Percentiles rank a stretch among this genome's conserved stretches.
These are phyloP conservation scores for Spatholobus suberectus DNA, from an alignment of 306 rosid genomes.

Conservation along the genomic window DNA sequence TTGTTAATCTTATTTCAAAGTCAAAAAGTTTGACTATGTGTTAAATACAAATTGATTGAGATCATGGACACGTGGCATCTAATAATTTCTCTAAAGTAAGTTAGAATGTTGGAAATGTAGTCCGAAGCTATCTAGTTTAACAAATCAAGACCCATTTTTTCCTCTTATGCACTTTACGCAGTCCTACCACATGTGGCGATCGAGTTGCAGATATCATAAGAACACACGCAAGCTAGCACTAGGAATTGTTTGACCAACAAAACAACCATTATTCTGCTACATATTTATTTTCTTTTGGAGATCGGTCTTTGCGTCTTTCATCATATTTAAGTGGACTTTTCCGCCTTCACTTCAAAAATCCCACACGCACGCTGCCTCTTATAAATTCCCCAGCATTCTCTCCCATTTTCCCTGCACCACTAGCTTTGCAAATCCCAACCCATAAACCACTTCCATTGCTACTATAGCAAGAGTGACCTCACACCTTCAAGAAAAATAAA, in stretches of 20 bases:
- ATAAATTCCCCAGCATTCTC: slow-evolving; percentile 37
- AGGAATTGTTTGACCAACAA: slow-evolving; percentile 46
- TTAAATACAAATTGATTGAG: no score
- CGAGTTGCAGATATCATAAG: neutral
- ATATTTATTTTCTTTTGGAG: neutral
- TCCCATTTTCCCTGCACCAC: neutral
- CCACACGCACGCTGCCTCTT: neutral
- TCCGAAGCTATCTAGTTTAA: neutral
- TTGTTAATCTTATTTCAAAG: no score
- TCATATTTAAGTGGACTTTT: slow-evolving; percentile 42
- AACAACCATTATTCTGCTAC: neutral
- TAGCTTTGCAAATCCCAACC: neutral
- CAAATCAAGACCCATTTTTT: neutral
- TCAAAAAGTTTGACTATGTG: no score
- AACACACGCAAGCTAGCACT: slow-evolving; percentile 51
- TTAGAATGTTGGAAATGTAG: neutral
- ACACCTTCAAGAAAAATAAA: neutral
- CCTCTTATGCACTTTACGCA: neutral
- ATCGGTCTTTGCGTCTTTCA: slow-evolving; percentile 20
- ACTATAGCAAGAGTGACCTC: neutral
- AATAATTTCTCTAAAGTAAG: no score
- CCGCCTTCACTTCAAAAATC: neutral
- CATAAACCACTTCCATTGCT: neutral
- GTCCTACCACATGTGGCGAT: slow-evolving; percentile 15
- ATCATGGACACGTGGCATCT: no score